Evolutionary conservation across 225 moss, liverwort and hornwort species (phyloP).

Genomic region (Ulota crispa): DNA sequence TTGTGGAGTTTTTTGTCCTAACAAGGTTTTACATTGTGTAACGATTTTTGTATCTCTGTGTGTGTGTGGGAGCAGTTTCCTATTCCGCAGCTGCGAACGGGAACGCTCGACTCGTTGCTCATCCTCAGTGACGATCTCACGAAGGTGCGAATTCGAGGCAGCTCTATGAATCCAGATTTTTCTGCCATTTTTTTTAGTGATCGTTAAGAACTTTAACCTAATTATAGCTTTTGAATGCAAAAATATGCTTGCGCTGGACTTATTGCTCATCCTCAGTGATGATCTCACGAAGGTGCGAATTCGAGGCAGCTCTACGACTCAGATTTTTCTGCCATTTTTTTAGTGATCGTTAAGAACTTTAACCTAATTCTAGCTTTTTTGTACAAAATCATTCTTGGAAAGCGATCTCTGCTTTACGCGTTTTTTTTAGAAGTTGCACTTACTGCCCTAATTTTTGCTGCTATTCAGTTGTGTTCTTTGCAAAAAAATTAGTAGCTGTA

Average conservation of each 20-base stretch:
- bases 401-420: neutral
- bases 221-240: neutral
- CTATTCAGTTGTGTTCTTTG: neutral
- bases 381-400: neutral
- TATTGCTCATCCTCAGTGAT: conserved; percentile 86
- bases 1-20: neutral
- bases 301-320: neutral
- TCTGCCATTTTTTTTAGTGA: neutral
- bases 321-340: neutral
- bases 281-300: conserved; percentile 79
- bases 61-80: conserved; percentile 58
- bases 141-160: conserved; percentile 54
- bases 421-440: neutral
- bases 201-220: neutral
- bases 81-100: conserved; percentile 92
- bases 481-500: neutral
- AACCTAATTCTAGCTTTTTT: neutral
- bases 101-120: conserved; percentile 91
- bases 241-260: conserved; percentile 23
- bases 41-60: neutral
- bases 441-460: conserved; percentile 17
- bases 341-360: neutral
- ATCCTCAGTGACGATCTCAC: conserved; percentile 89
- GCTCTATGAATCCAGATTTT: neutral
- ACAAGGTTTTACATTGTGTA: neutral